Evolutionary conservation across 768 basidiomycete species (phyloP).

Genomic region (Pleurotus cornucopiae): DNA sequence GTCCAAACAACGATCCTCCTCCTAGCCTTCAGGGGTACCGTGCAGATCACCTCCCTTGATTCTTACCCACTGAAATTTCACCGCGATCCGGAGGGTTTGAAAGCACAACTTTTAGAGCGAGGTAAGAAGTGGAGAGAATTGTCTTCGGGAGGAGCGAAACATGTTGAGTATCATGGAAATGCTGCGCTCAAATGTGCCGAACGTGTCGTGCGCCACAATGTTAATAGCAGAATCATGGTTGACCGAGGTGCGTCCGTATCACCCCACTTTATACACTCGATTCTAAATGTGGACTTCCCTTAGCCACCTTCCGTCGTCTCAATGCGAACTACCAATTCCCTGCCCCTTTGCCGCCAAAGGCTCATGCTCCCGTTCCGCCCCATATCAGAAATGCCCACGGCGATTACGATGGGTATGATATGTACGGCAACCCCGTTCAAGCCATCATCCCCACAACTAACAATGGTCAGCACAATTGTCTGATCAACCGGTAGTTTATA

Average conservation of each 20-base stretch:
- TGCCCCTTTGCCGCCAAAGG: conserved; percentile 25
- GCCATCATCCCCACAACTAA: background rate
- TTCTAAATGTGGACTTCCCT: background rate
- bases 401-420: conserved; percentile 9
- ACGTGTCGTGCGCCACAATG: conserved; percentile 45
- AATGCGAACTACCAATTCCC: conserved; percentile 50
- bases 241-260: conserved; percentile 38
- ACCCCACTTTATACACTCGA: background rate
- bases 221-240: conserved; percentile 57
- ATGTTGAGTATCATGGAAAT: background rate
- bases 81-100: conserved; percentile 36
- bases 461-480: background rate
- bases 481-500: background rate
- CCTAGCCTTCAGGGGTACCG: conserved; percentile 42
- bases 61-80: conserved; percentile 54
- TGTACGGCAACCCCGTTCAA: conserved; percentile 18
- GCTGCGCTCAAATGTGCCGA: conserved; percentile 30
- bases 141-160: conserved; percentile 17
- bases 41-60: conserved; percentile 45
- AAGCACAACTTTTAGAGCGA: conserved; percentile 35
- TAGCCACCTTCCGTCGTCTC: conserved; percentile 46
- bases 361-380: background rate
- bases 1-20: conserved; percentile 38
- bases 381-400: conserved; percentile 9
- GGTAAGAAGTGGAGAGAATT: conserved; percentile 54